Evolutionary conservation across 2,329 filamentous ascomycete species (phyloP), one percentile per base, ranked within the genome.

Genomic region (Teratosphaeria pseudoeucalypti): DNA sequence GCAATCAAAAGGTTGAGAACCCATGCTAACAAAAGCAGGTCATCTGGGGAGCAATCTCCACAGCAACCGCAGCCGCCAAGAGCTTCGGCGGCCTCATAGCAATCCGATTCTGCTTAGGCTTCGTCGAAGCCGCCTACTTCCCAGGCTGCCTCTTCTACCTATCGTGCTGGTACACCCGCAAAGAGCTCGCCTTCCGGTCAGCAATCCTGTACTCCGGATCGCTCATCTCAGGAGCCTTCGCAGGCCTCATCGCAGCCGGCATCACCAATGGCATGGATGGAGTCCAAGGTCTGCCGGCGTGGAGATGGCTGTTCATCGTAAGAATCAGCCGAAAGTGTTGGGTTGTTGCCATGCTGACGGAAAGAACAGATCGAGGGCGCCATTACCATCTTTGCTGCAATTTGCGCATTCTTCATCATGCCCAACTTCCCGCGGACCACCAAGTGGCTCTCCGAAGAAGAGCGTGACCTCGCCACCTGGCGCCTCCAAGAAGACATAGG

Each of bases 121-220:
- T 76, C 57, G 68, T 75, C 27, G 78, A 81, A 66, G 79, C 79
- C 0, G 76, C 78, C 1, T 78, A 70, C 59, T 77, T 65, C 68
- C 68, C 78, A 12, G 57, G 57, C 27, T 47, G 43, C 19, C 72
- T 76, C 49, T 79, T 75, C 63, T 73, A 75, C 34, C 69, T 78
- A 7, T 71, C 67, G 14, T 72, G 70, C 4, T 79, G 75, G 71
- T 79, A 79, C 65, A 75, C 70, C 2, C 78, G 78, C 56, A 74
- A 77, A 34, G 80, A 82, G 61, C 67, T 82, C 16, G 76, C 76
- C 2, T 73, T 79, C 52, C 75, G 81, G 5, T 80, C 77, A 64
- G 76, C 76, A n/a, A 75, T 81, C 52, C 76, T 82, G 58, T 82
- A 81, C 66, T 77, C 78, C 3, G 80, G 79, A 3, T 77, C 75